phyloP scores from a whole-genome alignment of 1,139 yeast genomes.

The Yamadazyma epiphylla region DNA sequence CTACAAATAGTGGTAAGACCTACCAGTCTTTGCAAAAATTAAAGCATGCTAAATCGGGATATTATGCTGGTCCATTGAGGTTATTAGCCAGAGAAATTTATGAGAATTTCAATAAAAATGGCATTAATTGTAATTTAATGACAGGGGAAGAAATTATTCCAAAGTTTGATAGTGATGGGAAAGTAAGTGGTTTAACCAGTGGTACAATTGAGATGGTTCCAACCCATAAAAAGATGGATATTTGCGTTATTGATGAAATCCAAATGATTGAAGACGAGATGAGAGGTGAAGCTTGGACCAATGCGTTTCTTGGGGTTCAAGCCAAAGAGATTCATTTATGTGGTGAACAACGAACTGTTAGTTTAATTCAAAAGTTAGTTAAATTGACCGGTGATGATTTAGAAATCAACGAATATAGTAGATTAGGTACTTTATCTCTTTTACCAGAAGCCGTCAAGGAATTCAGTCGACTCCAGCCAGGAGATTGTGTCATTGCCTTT shows the following conservation, averaged over 20 bases:
- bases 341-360: slow-evolving; percentile 85
- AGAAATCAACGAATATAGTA: slow-evolving; percentile 59
- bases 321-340: slow-evolving; percentile 88
- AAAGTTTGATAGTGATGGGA: slow-evolving; percentile 64
- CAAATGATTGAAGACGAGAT: slow-evolving; percentile 83
- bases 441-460: slow-evolving; percentile 35
- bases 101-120: slow-evolving; percentile 67
- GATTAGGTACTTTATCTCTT: slow-evolving; percentile 70
- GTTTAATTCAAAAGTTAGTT: slow-evolving; percentile 55
- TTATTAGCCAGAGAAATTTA: slow-evolving; percentile 87
- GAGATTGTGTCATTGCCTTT: slow-evolving; percentile 90
- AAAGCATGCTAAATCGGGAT: slow-evolving; percentile 70
- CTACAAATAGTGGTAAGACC: slow-evolving; percentile 97
- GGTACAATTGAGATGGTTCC: slow-evolving; percentile 97
- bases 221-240: slow-evolving; percentile 61
- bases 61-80: slow-evolving; percentile 92
- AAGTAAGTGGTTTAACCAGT: slow-evolving; percentile 67
- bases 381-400: slow-evolving; percentile 77
- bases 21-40: slow-evolving; percentile 73
- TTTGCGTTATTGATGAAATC: slow-evolving; percentile 91
- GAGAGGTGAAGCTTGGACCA: slow-evolving; percentile 95
- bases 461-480: slow-evolving; percentile 44
- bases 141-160: slow-evolving; percentile 93
- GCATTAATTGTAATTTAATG: slow-evolving; percentile 71
- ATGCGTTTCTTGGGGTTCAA: slow-evolving; percentile 80